phyloP scores from a whole-genome alignment of 306 rosid genomes.

The Acacia crassicarpa region DNA sequence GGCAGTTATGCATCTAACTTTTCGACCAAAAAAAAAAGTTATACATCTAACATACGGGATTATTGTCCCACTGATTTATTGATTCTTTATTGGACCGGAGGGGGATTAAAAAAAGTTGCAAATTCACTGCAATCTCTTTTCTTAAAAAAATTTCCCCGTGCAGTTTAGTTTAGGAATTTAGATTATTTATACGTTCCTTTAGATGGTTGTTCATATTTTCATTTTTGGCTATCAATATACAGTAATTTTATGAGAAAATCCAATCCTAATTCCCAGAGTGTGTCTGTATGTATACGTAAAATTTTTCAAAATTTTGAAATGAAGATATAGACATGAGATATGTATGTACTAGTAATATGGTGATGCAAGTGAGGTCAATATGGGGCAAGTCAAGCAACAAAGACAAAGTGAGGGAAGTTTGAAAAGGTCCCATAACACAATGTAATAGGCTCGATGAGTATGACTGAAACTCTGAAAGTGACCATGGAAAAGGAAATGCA shows the following conservation, averaged over 20 bases:
- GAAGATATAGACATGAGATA: background rate
- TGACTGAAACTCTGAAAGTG: background rate
- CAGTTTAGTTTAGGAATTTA: slow-evolving; percentile 35
- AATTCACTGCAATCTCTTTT: slow-evolving; percentile 29
- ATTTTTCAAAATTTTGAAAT: background rate
- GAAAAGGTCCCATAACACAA: background rate
- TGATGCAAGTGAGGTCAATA: background rate
- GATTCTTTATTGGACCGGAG: slow-evolving; percentile 44
- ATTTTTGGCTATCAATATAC: background rate
- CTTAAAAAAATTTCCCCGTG: background rate
- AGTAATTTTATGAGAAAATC: too few species aligned
- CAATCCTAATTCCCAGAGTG: background rate
- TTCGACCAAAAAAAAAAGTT: too few species aligned
- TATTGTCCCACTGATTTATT: slow-evolving; percentile 53
- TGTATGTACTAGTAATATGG: background rate
- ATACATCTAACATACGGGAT: slow-evolving; percentile 19
- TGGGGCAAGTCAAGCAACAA: background rate
- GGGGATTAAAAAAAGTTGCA: slow-evolving; percentile 16
- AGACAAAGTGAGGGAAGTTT: background rate
- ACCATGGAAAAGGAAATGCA: background rate
- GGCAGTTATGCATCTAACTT: slow-evolving; percentile 34
- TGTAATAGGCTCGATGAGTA: background rate
- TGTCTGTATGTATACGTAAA: too few species aligned
- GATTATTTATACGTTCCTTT: slow-evolving; percentile 13
- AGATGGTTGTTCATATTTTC: slow-evolving; percentile 27